phyloP scores from a whole-genome alignment of 2,329 filamentous ascomycete species.

The Grosmannia serpens region DNA sequence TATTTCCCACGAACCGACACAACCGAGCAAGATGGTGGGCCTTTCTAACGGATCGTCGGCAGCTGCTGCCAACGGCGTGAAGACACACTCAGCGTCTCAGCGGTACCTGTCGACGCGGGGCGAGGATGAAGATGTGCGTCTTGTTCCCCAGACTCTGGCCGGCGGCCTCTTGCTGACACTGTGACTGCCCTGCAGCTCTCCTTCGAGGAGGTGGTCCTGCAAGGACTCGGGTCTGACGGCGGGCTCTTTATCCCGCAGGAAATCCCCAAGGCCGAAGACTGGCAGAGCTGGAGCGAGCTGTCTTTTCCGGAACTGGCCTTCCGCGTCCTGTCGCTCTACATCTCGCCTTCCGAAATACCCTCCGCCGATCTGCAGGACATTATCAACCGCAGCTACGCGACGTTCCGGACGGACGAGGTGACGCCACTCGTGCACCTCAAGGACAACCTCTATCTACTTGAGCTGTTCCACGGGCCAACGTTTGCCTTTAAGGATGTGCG shows the following conservation, averaged over 20 bases:
- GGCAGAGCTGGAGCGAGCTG: slow-evolving; percentile 62
- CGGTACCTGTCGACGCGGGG: slow-evolving; percentile 14
- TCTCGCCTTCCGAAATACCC: slow-evolving; percentile 75
- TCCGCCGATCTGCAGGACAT: slow-evolving; percentile 68
- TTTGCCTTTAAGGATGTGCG: slow-evolving; percentile 87
- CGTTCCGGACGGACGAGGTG: slow-evolving; percentile 69
- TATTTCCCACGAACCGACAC: not conserved
- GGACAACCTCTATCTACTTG: slow-evolving; percentile 74
- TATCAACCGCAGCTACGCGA: slow-evolving; percentile 75
- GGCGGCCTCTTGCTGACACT: not conserved
- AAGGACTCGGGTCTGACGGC: slow-evolving; percentile 76
- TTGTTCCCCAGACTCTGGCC: not conserved
- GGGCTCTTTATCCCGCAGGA: slow-evolving; percentile 83
- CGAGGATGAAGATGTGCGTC: slow-evolving; percentile 12
- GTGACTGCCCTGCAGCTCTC: slow-evolving; percentile 49
- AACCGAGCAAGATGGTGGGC: slow-evolving; percentile 6
- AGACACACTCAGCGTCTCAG: slow-evolving; percentile 14
- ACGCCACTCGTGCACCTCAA: slow-evolving; percentile 66
- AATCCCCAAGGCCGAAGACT: slow-evolving; percentile 44
- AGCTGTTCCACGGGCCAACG: slow-evolving; percentile 92
- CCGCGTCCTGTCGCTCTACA: slow-evolving; percentile 78
- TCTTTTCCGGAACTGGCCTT: slow-evolving; percentile 74
- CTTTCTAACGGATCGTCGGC: slow-evolving; percentile 5
- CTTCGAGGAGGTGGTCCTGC: slow-evolving; percentile 84
- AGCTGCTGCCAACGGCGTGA: not conserved